phyloP scores from a whole-genome alignment of 345 rosid species.

The Odontarrhena argentea region DNA sequence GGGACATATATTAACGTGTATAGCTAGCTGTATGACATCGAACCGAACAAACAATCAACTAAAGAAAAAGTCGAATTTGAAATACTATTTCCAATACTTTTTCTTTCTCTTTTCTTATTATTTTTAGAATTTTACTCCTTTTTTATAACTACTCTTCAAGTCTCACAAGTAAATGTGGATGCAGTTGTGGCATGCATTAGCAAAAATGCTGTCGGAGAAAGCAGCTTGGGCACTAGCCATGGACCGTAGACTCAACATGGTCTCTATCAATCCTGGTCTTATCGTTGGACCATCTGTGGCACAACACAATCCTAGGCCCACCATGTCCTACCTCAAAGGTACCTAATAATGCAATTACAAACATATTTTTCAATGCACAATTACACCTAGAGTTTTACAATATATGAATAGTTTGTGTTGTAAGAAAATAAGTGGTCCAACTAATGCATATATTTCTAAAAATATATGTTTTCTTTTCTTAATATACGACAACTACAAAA shows the following conservation, averaged over 20 bases:
- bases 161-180: constrained; percentile 26
- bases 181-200: constrained; percentile 85
- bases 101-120: neutral
- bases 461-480: no score
- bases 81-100: constrained; percentile 3
- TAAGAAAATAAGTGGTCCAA: no score
- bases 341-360: constrained; percentile 22
- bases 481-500: no score
- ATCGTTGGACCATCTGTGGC: constrained; percentile 73
- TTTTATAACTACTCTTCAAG: neutral
- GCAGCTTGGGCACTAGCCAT: constrained; percentile 96
- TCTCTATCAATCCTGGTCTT: constrained; percentile 82
- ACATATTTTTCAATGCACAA: neutral
- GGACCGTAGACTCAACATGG: constrained; percentile 87
- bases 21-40: constrained; percentile 40
- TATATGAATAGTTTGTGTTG: no score
- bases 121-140: neutral
- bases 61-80: constrained; percentile 22
- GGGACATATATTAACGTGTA: constrained; percentile 31
- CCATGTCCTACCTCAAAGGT: constrained; percentile 87
- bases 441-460: no score
- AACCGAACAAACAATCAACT: constrained; percentile 23
- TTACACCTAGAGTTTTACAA: no score
- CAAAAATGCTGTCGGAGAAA: constrained; percentile 79
- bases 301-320: constrained; percentile 66